Base-by-base conservation (phyloP, 1,139 yeast species). In the Hyphopichia pseudoburtonii region DNA sequence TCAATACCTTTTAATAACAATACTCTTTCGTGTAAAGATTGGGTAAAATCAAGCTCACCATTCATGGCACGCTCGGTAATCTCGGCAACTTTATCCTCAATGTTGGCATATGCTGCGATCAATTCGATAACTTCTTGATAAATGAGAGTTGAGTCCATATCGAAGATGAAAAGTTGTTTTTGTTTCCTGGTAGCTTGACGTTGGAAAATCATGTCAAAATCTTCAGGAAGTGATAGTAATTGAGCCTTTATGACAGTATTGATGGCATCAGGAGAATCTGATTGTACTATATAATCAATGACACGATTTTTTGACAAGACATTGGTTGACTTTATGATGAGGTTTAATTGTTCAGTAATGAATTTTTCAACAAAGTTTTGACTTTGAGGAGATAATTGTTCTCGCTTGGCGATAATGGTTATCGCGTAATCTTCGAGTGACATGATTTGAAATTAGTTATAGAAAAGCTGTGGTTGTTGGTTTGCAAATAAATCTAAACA, bases 61-160 rank as follows among this genome's bases (percentile, higher is more conserved):
- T 90, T 89, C 99, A 94, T 94, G 26, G 98, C 98, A 29, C 90
- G 73, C 32, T 86, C 89, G 4, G 99, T 94, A 54, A 94, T 90
- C 37, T 74, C 67, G 2, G 66, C 64, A 2, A 63, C 66, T 39
- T 57, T 52, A 30, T 57, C 57, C 43, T 62, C 65, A 27, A 63
- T 62, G 33, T 59, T 48, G 10, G 68, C 67, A 39, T 62, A 61
- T 8, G 61, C 88, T 3, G 98, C 98, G 48, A 94, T 90, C 56
- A 92, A 66, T 57, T 94, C 99, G 48, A 92, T 92, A 33, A 92
- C 97, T 62, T 94, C 99, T 62, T 94, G 97, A 60, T 86, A 83
- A 48, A 94, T 94, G 56, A 94, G 68, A 0, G 98, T 94, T 1
- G 97, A 90, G 65, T 94, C 99, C 98, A 94, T 94, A 54, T 94